Evolutionary conservation across 495 filamentous ascomycete genomes (phyloP).

Genomic region (Hypoxylon rickii): DNA sequence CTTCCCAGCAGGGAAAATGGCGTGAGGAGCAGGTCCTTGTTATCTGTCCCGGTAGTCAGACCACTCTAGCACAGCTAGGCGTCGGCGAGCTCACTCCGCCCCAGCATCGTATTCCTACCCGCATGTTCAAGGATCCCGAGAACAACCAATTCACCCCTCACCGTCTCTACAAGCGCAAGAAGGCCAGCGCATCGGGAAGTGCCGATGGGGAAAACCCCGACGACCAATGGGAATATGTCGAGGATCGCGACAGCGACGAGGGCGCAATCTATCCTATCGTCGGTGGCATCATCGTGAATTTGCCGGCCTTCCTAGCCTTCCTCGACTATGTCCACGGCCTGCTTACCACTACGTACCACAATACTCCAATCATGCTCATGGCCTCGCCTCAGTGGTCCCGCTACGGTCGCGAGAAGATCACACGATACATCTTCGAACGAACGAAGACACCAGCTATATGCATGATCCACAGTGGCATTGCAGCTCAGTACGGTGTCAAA

Average conservation of each 20-base stretch:
- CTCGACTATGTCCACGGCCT: conserved; percentile 84
- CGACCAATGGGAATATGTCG: conserved; percentile 67
- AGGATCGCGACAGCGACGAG: conserved; percentile 84
- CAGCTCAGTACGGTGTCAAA: conserved; percentile 82
- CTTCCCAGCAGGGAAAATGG: conserved; percentile 54
- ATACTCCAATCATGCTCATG: conserved; percentile 87
- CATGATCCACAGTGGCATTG: conserved; percentile 82
- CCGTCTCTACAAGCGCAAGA: conserved; percentile 73
- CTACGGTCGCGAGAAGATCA: conserved; percentile 77
- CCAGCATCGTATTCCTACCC: conserved; percentile 76
- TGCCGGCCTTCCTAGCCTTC: conserved; percentile 89
- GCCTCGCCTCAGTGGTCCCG: conserved; percentile 83
- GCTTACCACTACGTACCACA: conserved; percentile 86
- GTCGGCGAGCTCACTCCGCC: conserved; percentile 91
- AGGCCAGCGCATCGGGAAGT: conserved; percentile 49
- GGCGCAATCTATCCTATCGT: conserved; percentile 87
- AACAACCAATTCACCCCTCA: conserved; percentile 81
- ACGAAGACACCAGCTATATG: conserved; percentile 91
- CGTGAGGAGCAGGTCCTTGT: conserved; percentile 64
- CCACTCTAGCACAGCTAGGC: conserved; percentile 90
- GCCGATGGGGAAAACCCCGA: conserved; percentile 33
- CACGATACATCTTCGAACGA: conserved; percentile 94
- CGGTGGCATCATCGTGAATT: conserved; percentile 80
- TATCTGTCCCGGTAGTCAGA: conserved; percentile 92
- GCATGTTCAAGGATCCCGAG: conserved; percentile 89